Percentiles rank a stretch among this genome's conserved stretches.
phyloP scores from a whole-genome alignment of 495 filamentous ascomycete species.

The Aspergillus bertholletiae region DNA sequence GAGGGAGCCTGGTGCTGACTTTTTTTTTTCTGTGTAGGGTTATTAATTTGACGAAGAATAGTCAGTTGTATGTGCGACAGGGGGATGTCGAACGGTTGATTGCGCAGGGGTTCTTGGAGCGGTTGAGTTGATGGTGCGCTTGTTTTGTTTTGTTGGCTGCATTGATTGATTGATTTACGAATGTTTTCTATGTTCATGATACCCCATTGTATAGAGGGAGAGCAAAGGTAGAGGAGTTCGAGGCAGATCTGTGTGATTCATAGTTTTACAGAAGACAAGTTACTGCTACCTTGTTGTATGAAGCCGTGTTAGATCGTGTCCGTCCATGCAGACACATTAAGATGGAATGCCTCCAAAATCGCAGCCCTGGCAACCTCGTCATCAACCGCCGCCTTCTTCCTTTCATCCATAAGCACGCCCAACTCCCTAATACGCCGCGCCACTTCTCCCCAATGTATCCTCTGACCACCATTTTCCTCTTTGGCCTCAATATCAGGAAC shows the following conservation, averaged over 20 bases:
- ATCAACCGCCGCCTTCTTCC: neutral
- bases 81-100: constrained; percentile 95
- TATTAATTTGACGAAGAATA: constrained; percentile 96
- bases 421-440: neutral
- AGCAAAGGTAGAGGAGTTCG: neutral
- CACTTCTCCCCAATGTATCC: neutral
- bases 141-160: constrained; percentile 5
- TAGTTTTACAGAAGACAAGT: too few relatives aligned
- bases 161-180: constrained; percentile 11
- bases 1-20: constrained; percentile 5
- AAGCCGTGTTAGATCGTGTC: neutral
- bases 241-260: too few relatives aligned
- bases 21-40: constrained; percentile 60
- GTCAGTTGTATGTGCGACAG: constrained; percentile 94
- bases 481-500: neutral
- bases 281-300: too few relatives aligned
- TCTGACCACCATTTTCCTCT: neutral
- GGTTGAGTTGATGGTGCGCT: constrained; percentile 62
- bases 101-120: constrained; percentile 94
- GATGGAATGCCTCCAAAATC: neutral
- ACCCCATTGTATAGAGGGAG: constrained; percentile 13
- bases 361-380: neutral
- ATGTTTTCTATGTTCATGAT: constrained; percentile 12
- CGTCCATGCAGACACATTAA: neutral
- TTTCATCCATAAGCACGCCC: neutral